A percentile compares a stretch with the other conserved stretches of the same genome.
These are phyloP conservation scores for Tylopilus sp. DNA, from an alignment of 768 basidiomycete species.

Conservation along the genomic window DNA sequence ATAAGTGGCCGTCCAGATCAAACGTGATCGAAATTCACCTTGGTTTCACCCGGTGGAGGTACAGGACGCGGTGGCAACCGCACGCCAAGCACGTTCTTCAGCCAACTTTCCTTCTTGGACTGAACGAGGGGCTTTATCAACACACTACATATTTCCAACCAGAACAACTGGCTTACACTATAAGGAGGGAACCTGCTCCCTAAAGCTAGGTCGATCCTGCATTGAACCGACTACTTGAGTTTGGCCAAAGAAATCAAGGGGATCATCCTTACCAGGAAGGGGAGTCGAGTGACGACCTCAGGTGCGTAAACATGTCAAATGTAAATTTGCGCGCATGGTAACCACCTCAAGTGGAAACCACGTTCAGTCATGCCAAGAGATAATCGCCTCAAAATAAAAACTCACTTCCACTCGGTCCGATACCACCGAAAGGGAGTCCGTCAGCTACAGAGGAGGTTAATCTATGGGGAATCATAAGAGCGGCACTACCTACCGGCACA, in stretches of 20 bases:
- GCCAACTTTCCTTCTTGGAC: conserved; percentile 25
- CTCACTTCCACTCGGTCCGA: conserved; percentile 71
- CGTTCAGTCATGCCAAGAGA: neutral
- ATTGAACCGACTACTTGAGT: conserved; percentile 1
- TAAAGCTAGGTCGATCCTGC: conserved; percentile 24
- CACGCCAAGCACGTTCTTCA: conserved; percentile 12
- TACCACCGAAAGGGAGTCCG: conserved; percentile 72
- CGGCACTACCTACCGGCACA: conserved; percentile 40
- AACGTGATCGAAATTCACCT: conserved; percentile 3
- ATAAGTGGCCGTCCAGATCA: neutral
- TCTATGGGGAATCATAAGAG: neutral
- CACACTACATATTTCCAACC: neutral
- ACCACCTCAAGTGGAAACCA: conserved; percentile 44
- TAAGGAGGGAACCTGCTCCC: conserved; percentile 31
- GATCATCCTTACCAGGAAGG: conserved; percentile 32
- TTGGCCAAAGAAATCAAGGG: neutral
- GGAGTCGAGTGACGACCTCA: conserved; percentile 50
- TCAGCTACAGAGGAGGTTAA: conserved; percentile 35
- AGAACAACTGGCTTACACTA: conserved; percentile 10
- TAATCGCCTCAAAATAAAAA: conserved; percentile 1
- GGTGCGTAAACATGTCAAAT: conserved; percentile 79
- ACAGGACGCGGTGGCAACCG: conserved; percentile 23
- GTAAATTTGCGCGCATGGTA: conserved; percentile 68
- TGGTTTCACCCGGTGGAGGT: conserved; percentile 4
- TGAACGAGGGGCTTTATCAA: neutral